These are phyloP conservation scores for Pichia sporocuriosa DNA, from an alignment of 805 yeast genomes.

Conservation along the genomic window DNA sequence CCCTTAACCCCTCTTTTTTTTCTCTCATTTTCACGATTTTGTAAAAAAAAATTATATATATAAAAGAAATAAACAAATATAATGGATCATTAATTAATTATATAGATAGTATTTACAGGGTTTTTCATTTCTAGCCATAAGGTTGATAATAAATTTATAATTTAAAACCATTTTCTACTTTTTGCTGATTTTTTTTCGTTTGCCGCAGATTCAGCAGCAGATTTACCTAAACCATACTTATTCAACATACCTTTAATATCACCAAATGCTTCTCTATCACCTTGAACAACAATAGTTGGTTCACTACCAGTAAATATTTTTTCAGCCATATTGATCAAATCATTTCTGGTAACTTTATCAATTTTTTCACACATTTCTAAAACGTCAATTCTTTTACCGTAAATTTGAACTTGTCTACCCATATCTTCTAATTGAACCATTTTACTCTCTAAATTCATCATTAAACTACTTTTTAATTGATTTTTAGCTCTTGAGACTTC, in stretches of 20 bases:
- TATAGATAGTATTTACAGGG: not conserved
- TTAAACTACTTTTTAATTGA: conserved; percentile 76
- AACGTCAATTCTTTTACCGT: conserved; percentile 67
- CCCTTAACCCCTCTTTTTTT: not conserved
- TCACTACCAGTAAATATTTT: conserved; percentile 64
- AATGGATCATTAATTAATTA: not conserved
- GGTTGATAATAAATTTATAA: not conserved
- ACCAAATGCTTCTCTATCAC: conserved; percentile 78
- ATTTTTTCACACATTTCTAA: conserved; percentile 77
- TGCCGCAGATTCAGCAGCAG: not conserved
- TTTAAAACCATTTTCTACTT: conserved; percentile 11
- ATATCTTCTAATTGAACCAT: conserved; percentile 92
- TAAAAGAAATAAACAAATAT: not conserved
- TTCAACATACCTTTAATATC: conserved; percentile 63
- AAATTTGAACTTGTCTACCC: conserved; percentile 89
- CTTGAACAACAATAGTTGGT: conserved; percentile 89
- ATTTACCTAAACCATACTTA: conserved; percentile 65
- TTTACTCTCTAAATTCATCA: conserved; percentile 90
- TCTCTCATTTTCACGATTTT: not conserved
- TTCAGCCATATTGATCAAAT: conserved; percentile 67
- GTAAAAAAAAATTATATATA: not conserved
- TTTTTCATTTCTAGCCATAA: not conserved
- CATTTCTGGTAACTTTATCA: conserved; percentile 57
- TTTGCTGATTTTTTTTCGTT: not conserved
- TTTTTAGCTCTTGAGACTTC: conserved; percentile 90